Base-by-base conservation (phyloP, 2,329 filamentous ascomycete genomes). In the Penicillium sp. region DNA sequence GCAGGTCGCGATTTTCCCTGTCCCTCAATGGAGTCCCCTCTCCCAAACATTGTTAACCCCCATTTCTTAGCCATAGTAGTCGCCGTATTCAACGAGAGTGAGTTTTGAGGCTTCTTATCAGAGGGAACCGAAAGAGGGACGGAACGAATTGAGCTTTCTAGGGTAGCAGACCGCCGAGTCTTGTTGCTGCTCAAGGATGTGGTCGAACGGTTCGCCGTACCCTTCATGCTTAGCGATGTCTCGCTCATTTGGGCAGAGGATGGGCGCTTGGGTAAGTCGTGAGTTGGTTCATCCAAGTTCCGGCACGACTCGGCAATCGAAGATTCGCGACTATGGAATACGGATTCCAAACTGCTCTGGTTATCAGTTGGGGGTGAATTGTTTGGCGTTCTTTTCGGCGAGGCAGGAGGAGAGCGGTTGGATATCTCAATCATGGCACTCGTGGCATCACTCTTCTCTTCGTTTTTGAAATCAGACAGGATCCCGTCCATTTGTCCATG, bases 361-460 rank as follows among this genome's bases (percentile, higher is more conserved):
- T 73, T 68, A 38, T 71, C 74, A n/a, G 68, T 69, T 7, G 76
- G 70, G 29, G 81, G 78, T 49, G 82, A 82, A 51, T 78, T 78
- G 41, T 79, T 60, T 7, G 83, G 81, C 1, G 83, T 82, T 13
- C 80, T 79, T 7, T 76, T 71, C 1, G 86, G 84, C 1, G 86
- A 85, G 23, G 77, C 75, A n/a, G 85, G 81, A 41, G 85, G 83
- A 1, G 89, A 86, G 19, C 85, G 82, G 19, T 82, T 85, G n/a
- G 90, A 87, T 45, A 91, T 81, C 45, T 87, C 88, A 58, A 89
- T 88, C 83, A 93, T 91, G 29, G 85, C 82, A 66, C 82, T 85
- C 23, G 84, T 82, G 26, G 90, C 90, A 71, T 86, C 81, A 62
- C 82, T 82, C 54, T 87, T 82, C 44, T 88, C 85, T 2, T 85